These are phyloP conservation scores for Colletotrichum nymphaeae DNA, from an alignment of 2,329 filamentous ascomycete species.

Conservation along the genomic window DNA sequence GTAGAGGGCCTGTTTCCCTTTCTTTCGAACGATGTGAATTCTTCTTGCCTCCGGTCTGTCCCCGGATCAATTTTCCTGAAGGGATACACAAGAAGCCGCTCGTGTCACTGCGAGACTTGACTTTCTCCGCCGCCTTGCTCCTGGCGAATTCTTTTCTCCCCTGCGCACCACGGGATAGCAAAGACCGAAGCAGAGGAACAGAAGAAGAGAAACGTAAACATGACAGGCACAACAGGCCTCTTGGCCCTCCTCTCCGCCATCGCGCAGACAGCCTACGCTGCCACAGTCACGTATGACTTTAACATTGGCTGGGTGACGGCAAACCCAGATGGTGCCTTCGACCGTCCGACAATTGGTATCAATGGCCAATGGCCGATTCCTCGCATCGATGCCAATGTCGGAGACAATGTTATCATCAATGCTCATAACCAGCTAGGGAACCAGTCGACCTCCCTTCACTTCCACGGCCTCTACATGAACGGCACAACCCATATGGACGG, in stretches of 20 bases:
- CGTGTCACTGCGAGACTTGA: neutral
- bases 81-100: neutral
- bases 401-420: conserved; percentile 71
- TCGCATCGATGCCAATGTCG: conserved; percentile 69
- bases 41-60: neutral
- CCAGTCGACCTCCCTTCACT: conserved; percentile 73
- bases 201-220: neutral
- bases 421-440: conserved; percentile 71
- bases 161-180: neutral
- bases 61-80: neutral
- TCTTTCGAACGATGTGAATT: neutral
- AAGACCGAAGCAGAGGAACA: neutral
- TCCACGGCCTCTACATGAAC: conserved; percentile 79
- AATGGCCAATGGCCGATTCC: conserved; percentile 83
- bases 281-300: conserved; percentile 71
- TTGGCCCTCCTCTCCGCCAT: conserved; percentile 29
- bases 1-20: neutral
- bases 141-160: neutral
- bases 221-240: neutral
- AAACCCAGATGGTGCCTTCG: conserved; percentile 75
- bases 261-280: conserved; percentile 40
- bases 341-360: conserved; percentile 79
- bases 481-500: conserved; percentile 79
- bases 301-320: conserved; percentile 77
- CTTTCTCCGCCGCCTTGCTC: neutral